Conservation (phyloP, 2,329 filamentous ascomycete genomes). For the Huntiella bhutanensis region DNA sequence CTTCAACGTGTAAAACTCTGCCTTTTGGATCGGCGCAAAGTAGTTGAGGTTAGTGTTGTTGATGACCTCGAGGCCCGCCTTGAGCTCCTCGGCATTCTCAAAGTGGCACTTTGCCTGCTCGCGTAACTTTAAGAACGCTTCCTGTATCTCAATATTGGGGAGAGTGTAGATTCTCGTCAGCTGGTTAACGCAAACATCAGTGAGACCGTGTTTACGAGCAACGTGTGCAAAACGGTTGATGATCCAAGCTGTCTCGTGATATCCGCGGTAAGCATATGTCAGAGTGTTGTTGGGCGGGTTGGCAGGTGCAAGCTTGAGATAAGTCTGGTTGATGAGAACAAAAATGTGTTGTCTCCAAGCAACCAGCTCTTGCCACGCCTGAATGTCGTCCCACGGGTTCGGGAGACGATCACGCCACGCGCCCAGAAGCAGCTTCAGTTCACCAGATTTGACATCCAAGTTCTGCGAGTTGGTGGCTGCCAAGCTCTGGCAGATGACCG, state of each 20-base stretch:
- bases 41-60: conserved; percentile 99
- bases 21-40: conserved; percentile 89
- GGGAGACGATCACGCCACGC: conserved; percentile 91
- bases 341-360: conserved; percentile 99
- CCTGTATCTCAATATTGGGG: conserved; percentile 98
- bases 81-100: conserved; percentile 82
- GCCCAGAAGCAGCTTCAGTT: conserved; percentile 80
- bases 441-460: conserved; percentile 82
- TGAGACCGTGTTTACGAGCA: conserved; percentile 86
- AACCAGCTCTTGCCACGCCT: conserved; percentile 97
- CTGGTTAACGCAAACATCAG: conserved; percentile 93
- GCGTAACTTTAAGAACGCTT: conserved; percentile 93
- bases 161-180: conserved; percentile 95
- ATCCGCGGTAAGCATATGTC: conserved; percentile 89
- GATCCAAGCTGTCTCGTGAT: conserved; percentile 98
- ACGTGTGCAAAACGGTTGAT: conserved; percentile 98
- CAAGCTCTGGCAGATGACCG: conserved; percentile 84
- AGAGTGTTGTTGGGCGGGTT: conserved; percentile 60
- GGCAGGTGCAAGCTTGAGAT: conserved; percentile 65
- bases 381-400: conserved; percentile 99
- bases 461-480: conserved; percentile 68
- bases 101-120: conserved; percentile 99
- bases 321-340: conserved; percentile 86
- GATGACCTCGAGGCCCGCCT: conserved; percentile 87
- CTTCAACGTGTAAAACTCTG: conserved; percentile 97